These are phyloP conservation scores for Agaricus bisporus DNA, from an alignment of 768 basidiomycete genomes.

Conservation along the genomic window DNA sequence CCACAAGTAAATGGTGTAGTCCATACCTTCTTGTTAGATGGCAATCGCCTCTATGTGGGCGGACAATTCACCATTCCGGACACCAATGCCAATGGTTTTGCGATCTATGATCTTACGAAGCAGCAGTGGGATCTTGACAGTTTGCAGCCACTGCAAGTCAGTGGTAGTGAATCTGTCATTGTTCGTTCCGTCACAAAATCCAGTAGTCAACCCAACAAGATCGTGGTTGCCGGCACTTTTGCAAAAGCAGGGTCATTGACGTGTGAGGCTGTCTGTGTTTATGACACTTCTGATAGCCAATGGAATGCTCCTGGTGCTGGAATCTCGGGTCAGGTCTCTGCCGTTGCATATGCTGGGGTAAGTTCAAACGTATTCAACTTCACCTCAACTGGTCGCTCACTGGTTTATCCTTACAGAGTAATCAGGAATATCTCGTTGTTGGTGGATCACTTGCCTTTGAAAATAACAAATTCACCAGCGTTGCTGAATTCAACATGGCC, in stretches of 20 bases:
- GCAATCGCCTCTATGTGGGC: constrained; percentile 70
- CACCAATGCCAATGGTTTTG: constrained; percentile 60
- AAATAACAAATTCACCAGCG: constrained; percentile 59
- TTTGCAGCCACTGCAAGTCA: constrained; percentile 55
- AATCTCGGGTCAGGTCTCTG: constrained; percentile 73
- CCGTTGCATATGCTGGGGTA: constrained; percentile 80
- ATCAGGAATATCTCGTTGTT: constrained; percentile 68
- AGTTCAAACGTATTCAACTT: constrained; percentile 23
- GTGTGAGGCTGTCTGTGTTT: constrained; percentile 76
- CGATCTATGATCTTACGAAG: constrained; percentile 68
- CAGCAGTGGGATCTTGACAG: constrained; percentile 57
- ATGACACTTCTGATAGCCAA: constrained; percentile 59
- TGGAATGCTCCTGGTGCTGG: constrained; percentile 82
- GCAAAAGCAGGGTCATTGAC: constrained; percentile 64
- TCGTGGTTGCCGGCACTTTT: constrained; percentile 90
- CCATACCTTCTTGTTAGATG: constrained; percentile 65
- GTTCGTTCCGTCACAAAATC: constrained; percentile 71
- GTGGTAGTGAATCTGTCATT: constrained; percentile 46
- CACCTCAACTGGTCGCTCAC: constrained; percentile 2
- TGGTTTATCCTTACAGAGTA: constrained; percentile 33
- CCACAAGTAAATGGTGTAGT: constrained; percentile 71
- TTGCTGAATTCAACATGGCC: constrained; percentile 64
- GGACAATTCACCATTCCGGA: constrained; percentile 71
- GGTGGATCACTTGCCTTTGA: constrained; percentile 72
- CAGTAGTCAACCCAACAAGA: constrained; percentile 45